These are phyloP conservation scores for Serendipita sp. DNA, from an alignment of 1,284 basidiomycete genomes.

Conservation along the genomic window DNA sequence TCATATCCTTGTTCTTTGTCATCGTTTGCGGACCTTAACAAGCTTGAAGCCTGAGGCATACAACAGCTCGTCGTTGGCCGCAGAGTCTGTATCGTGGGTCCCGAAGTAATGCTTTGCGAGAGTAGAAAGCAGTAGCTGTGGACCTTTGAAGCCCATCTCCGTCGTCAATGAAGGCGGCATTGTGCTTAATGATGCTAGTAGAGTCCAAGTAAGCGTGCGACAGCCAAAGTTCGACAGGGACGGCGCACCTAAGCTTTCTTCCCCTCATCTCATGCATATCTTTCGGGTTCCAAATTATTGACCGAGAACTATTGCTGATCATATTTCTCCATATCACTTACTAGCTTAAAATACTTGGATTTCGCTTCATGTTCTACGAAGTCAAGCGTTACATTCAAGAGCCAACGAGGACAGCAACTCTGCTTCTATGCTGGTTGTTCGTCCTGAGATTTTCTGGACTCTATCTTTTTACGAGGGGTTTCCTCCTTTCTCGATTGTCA, in stretches of 20 bases:
- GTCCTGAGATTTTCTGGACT: conserved; percentile 32
- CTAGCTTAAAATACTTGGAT: background rate
- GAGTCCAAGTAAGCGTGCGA: background rate
- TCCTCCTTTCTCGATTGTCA: conserved; percentile 71
- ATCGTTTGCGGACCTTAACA: conserved; percentile 43
- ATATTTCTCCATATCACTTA: too few relatives aligned
- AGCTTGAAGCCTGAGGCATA: conserved; percentile 74
- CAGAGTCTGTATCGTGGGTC: background rate
- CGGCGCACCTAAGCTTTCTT: background rate
- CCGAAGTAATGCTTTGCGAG: conserved; percentile 5
- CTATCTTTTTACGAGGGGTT: conserved; percentile 72
- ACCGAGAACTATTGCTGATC: too few relatives aligned
- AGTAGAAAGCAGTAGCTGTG: background rate
- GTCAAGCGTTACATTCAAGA: background rate
- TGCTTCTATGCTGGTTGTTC: conserved; percentile 45
- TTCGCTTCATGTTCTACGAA: conserved; percentile 31
- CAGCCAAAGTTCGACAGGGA: background rate
- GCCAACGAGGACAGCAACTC: background rate
- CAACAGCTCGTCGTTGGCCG: conserved; percentile 54
- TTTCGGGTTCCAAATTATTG: too few relatives aligned
- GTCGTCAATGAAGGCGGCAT: conserved; percentile 3
- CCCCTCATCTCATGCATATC: too few relatives aligned
- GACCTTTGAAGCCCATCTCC: conserved; percentile 3
- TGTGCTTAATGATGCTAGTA: background rate
- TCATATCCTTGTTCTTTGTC: background rate